Conservation (phyloP, 768 basidiomycete species). For the Naganishia antarctica region DNA sequence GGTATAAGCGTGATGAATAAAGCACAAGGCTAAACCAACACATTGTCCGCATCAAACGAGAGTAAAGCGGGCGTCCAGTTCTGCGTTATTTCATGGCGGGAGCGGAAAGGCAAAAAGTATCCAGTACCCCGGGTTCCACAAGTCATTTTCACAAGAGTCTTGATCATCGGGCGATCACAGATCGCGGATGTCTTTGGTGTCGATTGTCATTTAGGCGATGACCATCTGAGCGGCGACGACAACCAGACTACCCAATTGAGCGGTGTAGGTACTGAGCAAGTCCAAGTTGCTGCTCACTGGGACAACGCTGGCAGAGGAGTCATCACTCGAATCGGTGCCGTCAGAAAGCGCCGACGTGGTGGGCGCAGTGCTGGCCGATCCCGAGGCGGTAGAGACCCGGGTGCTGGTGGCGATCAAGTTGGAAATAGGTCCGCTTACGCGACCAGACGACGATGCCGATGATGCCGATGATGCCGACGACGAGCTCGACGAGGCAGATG, state of each 20-base stretch:
- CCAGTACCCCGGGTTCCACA: background rate
- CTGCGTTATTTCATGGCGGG: background rate
- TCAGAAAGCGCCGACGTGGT: conserved; percentile 7
- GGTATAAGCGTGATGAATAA: conserved; percentile 15
- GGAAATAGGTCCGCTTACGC: conserved; percentile 10
- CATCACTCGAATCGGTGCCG: background rate
- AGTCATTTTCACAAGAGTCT: background rate
- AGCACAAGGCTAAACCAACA: background rate
- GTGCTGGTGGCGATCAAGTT: conserved; percentile 9
- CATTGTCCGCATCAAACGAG: conserved; percentile 14
- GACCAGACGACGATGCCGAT: background rate
- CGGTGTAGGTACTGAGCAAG: conserved; percentile 21
- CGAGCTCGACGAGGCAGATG: conserved; percentile 5
- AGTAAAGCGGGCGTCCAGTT: background rate
- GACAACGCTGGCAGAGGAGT: conserved; percentile 10
- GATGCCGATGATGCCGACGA: background rate
- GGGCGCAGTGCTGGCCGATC: conserved; percentile 5
- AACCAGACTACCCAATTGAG: conserved; percentile 25
- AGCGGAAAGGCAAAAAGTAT: background rate
- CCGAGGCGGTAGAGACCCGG: conserved; percentile 13
- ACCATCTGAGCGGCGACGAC: conserved; percentile 27
- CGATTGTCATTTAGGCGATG: conserved; percentile 11
- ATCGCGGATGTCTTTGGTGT: background rate
- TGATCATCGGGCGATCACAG: background rate
- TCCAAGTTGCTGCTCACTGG: conserved; percentile 24